Percentiles rank a stretch among this genome's conserved stretches.
These are phyloP conservation scores for Hortiboletus campestris DNA, from an alignment of 768 basidiomycete species.

Conservation along the genomic window DNA sequence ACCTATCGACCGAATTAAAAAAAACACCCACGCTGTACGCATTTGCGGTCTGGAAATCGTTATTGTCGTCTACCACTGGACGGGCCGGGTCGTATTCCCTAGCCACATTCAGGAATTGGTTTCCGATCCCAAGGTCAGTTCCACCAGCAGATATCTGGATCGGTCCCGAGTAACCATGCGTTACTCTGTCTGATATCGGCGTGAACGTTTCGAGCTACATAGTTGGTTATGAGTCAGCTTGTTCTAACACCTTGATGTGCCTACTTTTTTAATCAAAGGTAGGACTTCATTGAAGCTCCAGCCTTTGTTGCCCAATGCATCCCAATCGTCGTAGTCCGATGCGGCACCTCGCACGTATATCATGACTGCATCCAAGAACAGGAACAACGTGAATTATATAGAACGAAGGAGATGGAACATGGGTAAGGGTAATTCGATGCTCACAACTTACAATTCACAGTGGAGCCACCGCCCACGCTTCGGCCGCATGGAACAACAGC, in stretches of 20 bases:
- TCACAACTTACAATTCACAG: conserved; percentile 50
- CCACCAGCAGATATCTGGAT: conserved; percentile 23
- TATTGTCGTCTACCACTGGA: conserved; percentile 43
- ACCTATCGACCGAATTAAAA: neutral
- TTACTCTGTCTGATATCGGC: conserved; percentile 26
- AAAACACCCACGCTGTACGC: conserved; percentile 25
- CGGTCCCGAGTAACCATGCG: conserved; percentile 38
- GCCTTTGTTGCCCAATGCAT: conserved; percentile 47
- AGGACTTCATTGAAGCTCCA: conserved; percentile 60
- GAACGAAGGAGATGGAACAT: neutral
- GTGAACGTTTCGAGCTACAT: conserved; percentile 42
- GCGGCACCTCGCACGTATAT: conserved; percentile 58
- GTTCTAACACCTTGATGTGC: neutral
- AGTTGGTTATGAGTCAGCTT: conserved; percentile 39
- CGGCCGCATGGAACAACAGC: conserved; percentile 46
- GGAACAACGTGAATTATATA: neutral
- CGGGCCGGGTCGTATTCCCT: conserved; percentile 48
- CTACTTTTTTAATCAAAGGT: conserved; percentile 57
- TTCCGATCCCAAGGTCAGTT: conserved; percentile 17
- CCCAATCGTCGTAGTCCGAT: conserved; percentile 67
- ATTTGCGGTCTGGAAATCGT: conserved; percentile 37
- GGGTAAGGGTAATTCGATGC: no score
- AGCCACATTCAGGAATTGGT: conserved; percentile 48
- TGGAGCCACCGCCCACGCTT: conserved; percentile 61
- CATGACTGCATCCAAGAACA: conserved; percentile 26